Percentiles rank a stretch among this genome's conserved stretches.
Conservation (phyloP, 352 stramenopile species). For the Plasmopara viticola region DNA sequence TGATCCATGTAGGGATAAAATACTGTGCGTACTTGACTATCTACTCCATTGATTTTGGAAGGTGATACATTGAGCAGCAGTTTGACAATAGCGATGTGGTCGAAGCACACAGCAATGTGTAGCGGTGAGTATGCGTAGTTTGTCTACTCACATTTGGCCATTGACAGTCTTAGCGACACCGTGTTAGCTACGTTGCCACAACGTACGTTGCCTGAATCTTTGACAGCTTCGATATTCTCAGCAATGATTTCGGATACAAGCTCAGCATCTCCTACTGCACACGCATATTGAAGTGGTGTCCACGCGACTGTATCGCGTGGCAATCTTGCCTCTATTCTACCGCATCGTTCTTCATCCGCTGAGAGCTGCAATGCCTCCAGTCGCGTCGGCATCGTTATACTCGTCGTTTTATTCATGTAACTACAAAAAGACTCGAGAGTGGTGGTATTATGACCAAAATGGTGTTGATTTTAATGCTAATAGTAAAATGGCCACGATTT, state of each 20-base stretch:
- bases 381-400: conserved; percentile 3
- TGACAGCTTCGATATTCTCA: conserved; percentile 15
- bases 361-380: conserved; percentile 39
- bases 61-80: conserved; percentile 29
- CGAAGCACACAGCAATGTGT: conserved; percentile 61
- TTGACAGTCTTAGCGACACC: background rate
- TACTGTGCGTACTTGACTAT: conserved; percentile 26
- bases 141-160: conserved; percentile 26
- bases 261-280: conserved; percentile 51
- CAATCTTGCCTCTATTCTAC: conserved; percentile 47
- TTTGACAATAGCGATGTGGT: conserved; percentile 46
- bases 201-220: conserved; percentile 18
- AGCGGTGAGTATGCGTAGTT: conserved; percentile 57
- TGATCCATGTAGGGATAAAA: background rate
- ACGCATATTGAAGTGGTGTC: conserved; percentile 75
- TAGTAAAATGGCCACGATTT: conserved; percentile 79
- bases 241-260: conserved; percentile 34
- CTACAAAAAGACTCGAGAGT: background rate
- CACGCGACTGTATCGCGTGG: conserved; percentile 49
- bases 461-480: background rate
- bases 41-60: conserved; percentile 16
- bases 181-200: background rate
- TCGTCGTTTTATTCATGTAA: background rate
- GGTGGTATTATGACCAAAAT: background rate
- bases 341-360: conserved; percentile 13